Evolutionary conservation across 306 rosid genomes (phyloP), one percentile per base, ranked within the genome.

Genomic region (Vigna nakashimae): DNA sequence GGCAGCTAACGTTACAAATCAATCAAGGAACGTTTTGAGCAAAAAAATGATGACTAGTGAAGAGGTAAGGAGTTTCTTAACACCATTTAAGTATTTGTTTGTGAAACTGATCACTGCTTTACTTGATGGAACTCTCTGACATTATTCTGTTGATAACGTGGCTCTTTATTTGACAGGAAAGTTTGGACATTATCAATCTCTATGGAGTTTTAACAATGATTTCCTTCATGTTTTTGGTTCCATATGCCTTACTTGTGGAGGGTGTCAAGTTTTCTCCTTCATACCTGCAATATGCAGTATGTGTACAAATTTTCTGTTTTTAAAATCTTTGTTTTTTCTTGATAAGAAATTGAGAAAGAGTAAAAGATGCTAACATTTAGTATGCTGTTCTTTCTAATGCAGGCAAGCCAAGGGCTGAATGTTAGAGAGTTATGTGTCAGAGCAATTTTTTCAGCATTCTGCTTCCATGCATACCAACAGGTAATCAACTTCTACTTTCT

Each of bases 1-100:
- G 96, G 93, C 90, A 43, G 86, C 96, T 58, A 92, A 92, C 88
- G 76, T 92, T 52, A 87, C 89, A 15, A 92, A 92, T 71, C 97
- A 92, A 79, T 88, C 93, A 0, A 88, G 97, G 5, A 92, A 92
- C 76, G 96, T 92, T 50, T 78, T 87, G 71, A 88, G 96, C 90
- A 92, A 92, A 78, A 90, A 90, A 77, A 26, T 92, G 4, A 90
- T 92, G 96, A 84, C 73, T 59, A 86, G 83, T 38, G 80, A 87
- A 78, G 93, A 87, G 93, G 97, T 89, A 84, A 69, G 62, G 5
- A 24, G 30, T 56, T 50, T 15, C 9, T 50, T 15, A n/a, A 51
- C 7, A 2, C 17, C 57, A 51, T 16, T 51, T 16, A 16, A 6
- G 14, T 15, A 9, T 43, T 34, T 28, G 30, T 22, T 45, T 43